phyloP scores from a whole-genome alignment of 306 rosid genomes.

The Echinosophora koreensis region DNA sequence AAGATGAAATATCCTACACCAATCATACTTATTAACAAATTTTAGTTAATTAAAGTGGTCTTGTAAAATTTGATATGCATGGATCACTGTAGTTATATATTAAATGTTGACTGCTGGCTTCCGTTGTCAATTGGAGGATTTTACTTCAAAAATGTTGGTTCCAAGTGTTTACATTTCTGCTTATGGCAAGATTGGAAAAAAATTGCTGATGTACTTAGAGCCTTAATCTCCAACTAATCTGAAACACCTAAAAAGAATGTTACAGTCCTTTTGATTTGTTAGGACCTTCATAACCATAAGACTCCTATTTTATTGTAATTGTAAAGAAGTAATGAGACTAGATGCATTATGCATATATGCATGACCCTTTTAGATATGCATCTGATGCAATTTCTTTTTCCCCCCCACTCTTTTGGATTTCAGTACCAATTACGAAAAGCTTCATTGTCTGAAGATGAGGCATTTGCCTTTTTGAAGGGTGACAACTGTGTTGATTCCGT shows the following conservation, averaged over 20 bases:
- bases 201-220: slow-evolving; percentile 19
- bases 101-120: neutral
- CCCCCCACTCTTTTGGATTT: slow-evolving; percentile 36
- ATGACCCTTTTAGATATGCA: slow-evolving; percentile 15
- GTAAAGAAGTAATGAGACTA: neutral
- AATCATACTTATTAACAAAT: neutral
- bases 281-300: neutral
- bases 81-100: slow-evolving; percentile 1
- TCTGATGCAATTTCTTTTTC: slow-evolving; percentile 24
- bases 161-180: neutral
- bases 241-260: neutral
- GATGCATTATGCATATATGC: neutral
- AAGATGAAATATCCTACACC: slow-evolving; percentile 1
- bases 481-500: slow-evolving; percentile 66
- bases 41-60: slow-evolving; percentile 11
- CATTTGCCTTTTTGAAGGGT: slow-evolving; percentile 84
- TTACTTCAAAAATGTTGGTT: neutral
- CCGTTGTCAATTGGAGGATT: neutral
- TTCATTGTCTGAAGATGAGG: slow-evolving; percentile 79
- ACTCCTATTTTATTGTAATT: neutral
- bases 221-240: slow-evolving; percentile 1
- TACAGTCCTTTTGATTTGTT: neutral
- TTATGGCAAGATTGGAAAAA: neutral
- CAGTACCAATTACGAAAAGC: slow-evolving; percentile 82
- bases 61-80: slow-evolving; percentile 23